Base-by-base conservation (phyloP, 176 grass and related monocot species). In the Zoysia pacifica region DNA sequence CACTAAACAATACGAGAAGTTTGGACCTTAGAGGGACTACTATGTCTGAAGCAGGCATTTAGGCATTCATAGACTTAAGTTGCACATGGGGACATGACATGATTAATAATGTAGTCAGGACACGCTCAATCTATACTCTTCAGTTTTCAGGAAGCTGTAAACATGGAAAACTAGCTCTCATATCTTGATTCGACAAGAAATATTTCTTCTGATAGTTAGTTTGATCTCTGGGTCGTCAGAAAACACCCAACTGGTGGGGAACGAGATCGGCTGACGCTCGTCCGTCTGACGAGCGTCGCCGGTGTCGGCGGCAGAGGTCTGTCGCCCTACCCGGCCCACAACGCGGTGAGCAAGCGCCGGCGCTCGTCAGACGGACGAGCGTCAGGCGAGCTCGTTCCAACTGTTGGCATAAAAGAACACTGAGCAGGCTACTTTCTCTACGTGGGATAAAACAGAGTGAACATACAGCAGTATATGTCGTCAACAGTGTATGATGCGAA, bases 391-490 rank as follows among this genome's bases (percentile, higher is more conserved):
- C 28, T 28, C 28, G 28, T 28, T 28, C 45, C n/a, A 45, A 5
- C 5, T 37, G 52, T 18, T 75, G 70, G 42, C 15, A 61, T 48
- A 56, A 51, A 51, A 1, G 16, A 72, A 11, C 16, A 48, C 64
- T 46, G 18, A 54, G 9, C 19, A 62, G 48, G 1, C 75, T 65
- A 73, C 36, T 85, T 62, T 62, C 10, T 75, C 51, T 3, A 16
- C 56, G 67, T 56, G 61, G 11, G 10, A 40, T 58, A 81, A 36
- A 86, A 73, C 37, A 74, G 52, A 86, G 12, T 43, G 58, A 49
- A n/a, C 15, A 42, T 44, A 40, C 9, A 61, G 19, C 46, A 78
- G n/a, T 71, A 56, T 15, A 9, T 75, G 74, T 70, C 69, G 18
- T 70, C 54, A 15, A 82, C 61, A 51, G 47, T 53, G 36, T 56